These are phyloP conservation scores for Pezicula radicicola DNA, from an alignment of 2,329 filamentous ascomycete genomes.

Conservation along the genomic window DNA sequence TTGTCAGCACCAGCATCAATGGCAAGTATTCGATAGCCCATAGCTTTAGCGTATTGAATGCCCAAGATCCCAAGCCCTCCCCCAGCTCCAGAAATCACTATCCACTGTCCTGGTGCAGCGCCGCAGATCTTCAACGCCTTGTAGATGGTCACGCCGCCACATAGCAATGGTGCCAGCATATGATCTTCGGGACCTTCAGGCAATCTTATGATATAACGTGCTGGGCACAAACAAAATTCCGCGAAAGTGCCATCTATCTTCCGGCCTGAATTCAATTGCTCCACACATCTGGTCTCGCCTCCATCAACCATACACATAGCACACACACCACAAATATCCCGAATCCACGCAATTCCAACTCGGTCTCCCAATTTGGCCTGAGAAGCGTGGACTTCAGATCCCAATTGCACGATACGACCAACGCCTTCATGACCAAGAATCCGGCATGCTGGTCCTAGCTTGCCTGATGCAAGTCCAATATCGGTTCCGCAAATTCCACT, in stretches of 20 bases:
- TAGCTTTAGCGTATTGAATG: conserved; percentile 19
- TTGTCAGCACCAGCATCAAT: conserved; percentile 25
- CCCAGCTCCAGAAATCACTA: conserved; percentile 21
- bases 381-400: conserved; percentile 49
- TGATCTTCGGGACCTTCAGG: conserved; percentile 45
- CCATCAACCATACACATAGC: conserved; percentile 33
- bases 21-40: conserved; percentile 14
- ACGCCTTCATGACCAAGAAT: conserved; percentile 60
- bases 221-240: conserved; percentile 42
- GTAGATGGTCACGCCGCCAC: conserved; percentile 72
- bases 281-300: conserved; percentile 34
- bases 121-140: conserved; percentile 56
- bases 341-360: conserved; percentile 55
- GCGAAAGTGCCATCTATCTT: conserved; percentile 24
- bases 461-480: conserved; percentile 7
- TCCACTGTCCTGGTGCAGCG: conserved; percentile 25
- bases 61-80: conserved; percentile 20
- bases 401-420: conserved; percentile 59
- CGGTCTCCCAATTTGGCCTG: conserved; percentile 58
- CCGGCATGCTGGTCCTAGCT: conserved; percentile 4
- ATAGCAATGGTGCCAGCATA: conserved; percentile 63
- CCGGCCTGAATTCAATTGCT: conserved; percentile 30
- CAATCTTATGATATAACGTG: conserved; percentile 54
- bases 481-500: conserved; percentile 11
- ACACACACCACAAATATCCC: conserved; percentile 12